Base-by-base conservation (phyloP, 495 filamentous ascomycete species). In the Xylaria intraflava region DNA sequence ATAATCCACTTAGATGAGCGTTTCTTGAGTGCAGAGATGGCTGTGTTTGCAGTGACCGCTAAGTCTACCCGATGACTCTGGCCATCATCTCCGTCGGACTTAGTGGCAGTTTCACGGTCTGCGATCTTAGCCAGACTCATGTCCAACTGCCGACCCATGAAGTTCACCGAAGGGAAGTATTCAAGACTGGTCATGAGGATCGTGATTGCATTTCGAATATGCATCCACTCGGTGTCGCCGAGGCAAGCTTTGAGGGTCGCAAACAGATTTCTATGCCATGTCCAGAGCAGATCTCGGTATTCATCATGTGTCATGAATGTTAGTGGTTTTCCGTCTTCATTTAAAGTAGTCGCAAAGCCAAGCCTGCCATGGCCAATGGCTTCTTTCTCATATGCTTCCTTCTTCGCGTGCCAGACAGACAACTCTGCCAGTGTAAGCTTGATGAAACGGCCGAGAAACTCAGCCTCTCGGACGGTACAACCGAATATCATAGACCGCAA, bases 181-280 rank as follows among this genome's bases (percentile, higher is more conserved):
- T 86, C 80, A 29, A 85, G 77, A 35, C 94, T 76, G 6, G 81
- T 78, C 64, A 93, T 95, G 48, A 96, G 75, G n/a, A 97, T 72
- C 51, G 84, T 90, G 58, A 96, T 94, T 29, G 90, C 88, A 64
- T 99, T 99, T 11, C 89, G 82, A 64, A 97, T 95, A 66, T 96
- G 90, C 90, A 96, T 97, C 78, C 93, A 99, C 65, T 99, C 91
- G 55, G 78, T 83, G 11, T 83, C 81, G 14, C 79, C 78, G 23
- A 97, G 76, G 67, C 91, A 96, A 17, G 73, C 77, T 60, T 88
- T 88, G 39, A 99, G 68, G 2, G 90, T 88, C 16, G 68, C 75
- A 60, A 83, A 82, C 27, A 99, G 70, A 24, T 83, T 76, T 36
- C 83, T 81, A 69, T 99, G 94, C 91, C 91, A 99, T 58, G 87